Conservation (phyloP, 2,329 filamentous ascomycete genomes). For the Parastagonospora nodorum region DNA sequence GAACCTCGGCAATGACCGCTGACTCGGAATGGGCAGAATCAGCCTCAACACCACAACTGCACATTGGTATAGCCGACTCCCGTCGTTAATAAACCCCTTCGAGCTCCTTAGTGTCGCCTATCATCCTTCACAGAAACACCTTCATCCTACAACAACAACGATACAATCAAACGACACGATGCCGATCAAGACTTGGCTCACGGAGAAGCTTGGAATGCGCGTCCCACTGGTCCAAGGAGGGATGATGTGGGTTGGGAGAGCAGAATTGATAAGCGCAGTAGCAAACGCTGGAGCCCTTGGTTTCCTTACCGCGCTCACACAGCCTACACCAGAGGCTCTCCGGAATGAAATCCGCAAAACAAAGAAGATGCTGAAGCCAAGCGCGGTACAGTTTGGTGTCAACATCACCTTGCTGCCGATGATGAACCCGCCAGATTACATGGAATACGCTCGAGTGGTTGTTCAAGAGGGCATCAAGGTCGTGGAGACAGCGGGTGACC, state of each 20-base stretch:
- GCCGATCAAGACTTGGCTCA: constrained; percentile 38
- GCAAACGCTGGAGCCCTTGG: constrained; percentile 60
- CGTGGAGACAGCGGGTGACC: constrained; percentile 35
- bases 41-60: too few species aligned
- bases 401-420: constrained; percentile 36
- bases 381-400: constrained; percentile 50
- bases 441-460: constrained; percentile 26
- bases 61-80: too few species aligned
- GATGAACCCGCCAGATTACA: constrained; percentile 35
- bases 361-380: constrained; percentile 24
- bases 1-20: too few species aligned
- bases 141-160: background rate
- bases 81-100: too few species aligned
- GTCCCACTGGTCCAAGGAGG: constrained; percentile 35
- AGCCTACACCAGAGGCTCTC: constrained; percentile 33
- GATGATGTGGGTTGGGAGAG: constrained; percentile 63
- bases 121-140: too few species aligned
- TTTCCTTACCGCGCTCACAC: constrained; percentile 55
- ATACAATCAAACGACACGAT: constrained; percentile 7
- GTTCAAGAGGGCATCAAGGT: constrained; percentile 35
- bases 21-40: too few species aligned
- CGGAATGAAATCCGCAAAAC: constrained; percentile 28
- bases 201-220: constrained; percentile 26
- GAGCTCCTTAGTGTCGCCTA: too few species aligned
- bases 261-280: constrained; percentile 59